These are phyloP conservation scores for Ottelia alismoides DNA, from an alignment of 106 monocot genomes.

Conservation along the genomic window DNA sequence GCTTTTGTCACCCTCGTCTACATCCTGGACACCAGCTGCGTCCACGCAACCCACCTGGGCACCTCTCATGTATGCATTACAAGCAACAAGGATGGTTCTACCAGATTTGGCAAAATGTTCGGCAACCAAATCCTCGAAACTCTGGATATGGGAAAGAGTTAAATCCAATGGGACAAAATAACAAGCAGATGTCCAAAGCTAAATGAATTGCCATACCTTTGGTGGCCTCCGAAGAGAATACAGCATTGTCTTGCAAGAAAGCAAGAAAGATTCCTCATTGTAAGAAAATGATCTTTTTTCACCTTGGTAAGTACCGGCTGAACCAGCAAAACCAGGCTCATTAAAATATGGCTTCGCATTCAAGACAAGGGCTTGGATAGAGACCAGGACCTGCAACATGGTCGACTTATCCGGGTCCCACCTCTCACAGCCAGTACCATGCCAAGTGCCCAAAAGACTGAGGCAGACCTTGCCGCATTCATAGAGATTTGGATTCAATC, in stretches of 20 bases:
- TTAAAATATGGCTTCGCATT: slow-evolving; percentile 27
- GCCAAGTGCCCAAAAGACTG: slow-evolving; percentile 21
- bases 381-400: slow-evolving; percentile 27
- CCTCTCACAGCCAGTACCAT: slow-evolving; percentile 16
- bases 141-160: too few species aligned
- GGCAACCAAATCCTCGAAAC: slow-evolving; percentile 10
- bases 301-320: background rate
- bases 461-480: slow-evolving; percentile 19
- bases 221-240: slow-evolving; percentile 19
- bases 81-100: slow-evolving; percentile 6
- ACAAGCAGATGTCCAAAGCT: too few species aligned
- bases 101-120: slow-evolving; percentile 8
- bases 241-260: slow-evolving; percentile 22
- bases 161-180: too few species aligned
- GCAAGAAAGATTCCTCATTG: slow-evolving; percentile 4
- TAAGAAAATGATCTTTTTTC: slow-evolving; percentile 5
- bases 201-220: too few species aligned
- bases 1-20: slow-evolving; percentile 13
- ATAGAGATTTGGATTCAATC: slow-evolving; percentile 29
- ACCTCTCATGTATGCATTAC: slow-evolving; percentile 11
- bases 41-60: slow-evolving; percentile 14
- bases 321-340: slow-evolving; percentile 5
- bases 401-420: slow-evolving; percentile 18
- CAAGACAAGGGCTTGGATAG: slow-evolving; percentile 23
- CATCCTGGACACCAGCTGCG: slow-evolving; percentile 7